Conservation (phyloP, 2,329 filamentous ascomycete genomes). For the Diaporthe australafricana region DNA sequence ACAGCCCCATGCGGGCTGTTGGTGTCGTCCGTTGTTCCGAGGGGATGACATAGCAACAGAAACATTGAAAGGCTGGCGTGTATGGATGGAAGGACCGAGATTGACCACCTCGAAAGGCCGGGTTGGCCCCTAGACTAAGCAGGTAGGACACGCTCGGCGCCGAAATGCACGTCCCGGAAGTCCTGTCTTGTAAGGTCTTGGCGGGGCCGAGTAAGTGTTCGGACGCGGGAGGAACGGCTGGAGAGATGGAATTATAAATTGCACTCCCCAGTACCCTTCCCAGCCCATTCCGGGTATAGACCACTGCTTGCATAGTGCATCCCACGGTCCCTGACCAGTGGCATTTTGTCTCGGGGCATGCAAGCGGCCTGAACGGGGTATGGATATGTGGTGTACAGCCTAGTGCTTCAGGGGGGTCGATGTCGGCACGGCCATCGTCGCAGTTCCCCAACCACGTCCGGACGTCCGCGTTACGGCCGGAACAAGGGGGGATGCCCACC, state of each 20-base stretch:
- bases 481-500: constrained; percentile 7
- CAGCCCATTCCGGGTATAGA: no score
- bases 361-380: neutral
- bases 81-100: no score
- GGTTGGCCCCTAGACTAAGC: no score
- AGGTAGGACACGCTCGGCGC: constrained; percentile 4
- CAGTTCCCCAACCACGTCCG: constrained; percentile 32
- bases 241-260: no score
- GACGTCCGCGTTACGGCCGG: constrained; percentile 25
- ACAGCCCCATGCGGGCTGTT: no score
- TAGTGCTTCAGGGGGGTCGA: neutral
- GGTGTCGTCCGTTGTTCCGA: neutral
- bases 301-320: neutral
- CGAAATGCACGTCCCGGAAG: neutral
- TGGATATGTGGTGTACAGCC: neutral
- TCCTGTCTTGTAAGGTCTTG: no score
- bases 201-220: no score
- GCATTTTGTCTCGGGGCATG: neutral
- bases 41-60: neutral
- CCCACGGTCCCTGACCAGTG: neutral
- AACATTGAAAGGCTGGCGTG: no score
- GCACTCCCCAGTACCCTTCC: no score
- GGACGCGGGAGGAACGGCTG: no score
- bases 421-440: constrained; percentile 1
- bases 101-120: neutral